phyloP scores from a whole-genome alignment of 805 yeast genomes.

The Wickerhamiella lipophila region DNA sequence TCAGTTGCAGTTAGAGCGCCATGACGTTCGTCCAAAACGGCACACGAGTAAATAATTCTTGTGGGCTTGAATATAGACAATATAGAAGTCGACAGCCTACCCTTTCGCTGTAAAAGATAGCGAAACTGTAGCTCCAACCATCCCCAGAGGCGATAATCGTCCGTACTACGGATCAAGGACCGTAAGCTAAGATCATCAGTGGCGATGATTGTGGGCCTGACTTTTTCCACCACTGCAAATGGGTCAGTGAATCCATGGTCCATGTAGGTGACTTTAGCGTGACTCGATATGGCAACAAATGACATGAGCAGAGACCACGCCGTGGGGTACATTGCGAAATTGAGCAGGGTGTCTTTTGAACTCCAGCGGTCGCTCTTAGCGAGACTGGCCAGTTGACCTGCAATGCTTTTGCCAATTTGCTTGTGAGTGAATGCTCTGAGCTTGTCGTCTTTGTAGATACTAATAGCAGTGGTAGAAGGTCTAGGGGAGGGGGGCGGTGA shows the following conservation, averaged over 20 bases:
- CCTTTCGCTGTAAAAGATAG: constrained; percentile 21
- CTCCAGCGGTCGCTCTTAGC: constrained; percentile 26
- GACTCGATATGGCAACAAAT: constrained; percentile 26
- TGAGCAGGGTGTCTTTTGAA: constrained; percentile 24
- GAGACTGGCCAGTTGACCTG: constrained; percentile 28
- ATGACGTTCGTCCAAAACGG: constrained; percentile 16
- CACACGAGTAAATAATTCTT: constrained; percentile 24
- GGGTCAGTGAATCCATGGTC: constrained; percentile 18
- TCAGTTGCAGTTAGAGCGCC: constrained; percentile 21
- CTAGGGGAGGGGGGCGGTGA: neutral
- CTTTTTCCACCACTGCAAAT: constrained; percentile 16
- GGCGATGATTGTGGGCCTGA: constrained; percentile 24
- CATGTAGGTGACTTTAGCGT: constrained; percentile 17
- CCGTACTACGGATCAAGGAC: constrained; percentile 22
- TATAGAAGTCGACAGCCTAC: constrained; percentile 20
- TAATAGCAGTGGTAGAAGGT: neutral
- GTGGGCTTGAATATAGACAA: constrained; percentile 22
- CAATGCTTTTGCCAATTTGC: constrained; percentile 28
- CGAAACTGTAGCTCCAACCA: constrained; percentile 16
- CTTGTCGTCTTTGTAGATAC: constrained; percentile 1
- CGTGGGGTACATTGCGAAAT: constrained; percentile 23
- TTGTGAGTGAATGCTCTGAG: constrained; percentile 14
- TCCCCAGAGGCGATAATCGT: constrained; percentile 17
- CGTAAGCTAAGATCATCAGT: constrained; percentile 25
- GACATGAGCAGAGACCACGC: constrained; percentile 23